Percentiles rank a stretch among this genome's conserved stretches.
These are phyloP conservation scores for Wickerhamiella kurtzmanii DNA, from an alignment of 805 yeast genomes.

Conservation along the genomic window DNA sequence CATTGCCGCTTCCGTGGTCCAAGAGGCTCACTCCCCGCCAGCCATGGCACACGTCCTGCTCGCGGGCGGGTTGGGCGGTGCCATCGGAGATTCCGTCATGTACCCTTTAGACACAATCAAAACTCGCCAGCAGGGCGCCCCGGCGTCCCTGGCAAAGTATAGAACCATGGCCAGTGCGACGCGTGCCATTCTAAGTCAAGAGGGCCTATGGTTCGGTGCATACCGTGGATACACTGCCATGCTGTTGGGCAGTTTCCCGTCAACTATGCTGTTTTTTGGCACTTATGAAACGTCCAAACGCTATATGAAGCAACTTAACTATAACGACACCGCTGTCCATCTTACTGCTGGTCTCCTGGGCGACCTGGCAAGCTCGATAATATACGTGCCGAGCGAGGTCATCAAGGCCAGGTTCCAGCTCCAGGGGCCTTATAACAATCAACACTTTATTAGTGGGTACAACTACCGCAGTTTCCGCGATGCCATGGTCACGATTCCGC, in stretches of 20 bases:
- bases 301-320: conserved; percentile 44
- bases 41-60: conserved; percentile 31
- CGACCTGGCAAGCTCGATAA: conserved; percentile 74
- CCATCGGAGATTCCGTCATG: conserved; percentile 84
- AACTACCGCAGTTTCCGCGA: conserved; percentile 64
- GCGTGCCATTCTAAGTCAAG: conserved; percentile 59
- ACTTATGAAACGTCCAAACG: conserved; percentile 79
- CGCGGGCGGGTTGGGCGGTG: conserved; percentile 94
- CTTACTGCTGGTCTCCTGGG: conserved; percentile 85
- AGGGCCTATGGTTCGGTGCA: conserved; percentile 72
- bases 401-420: conserved; percentile 83
- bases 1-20: not conserved
- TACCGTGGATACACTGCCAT: conserved; percentile 93
- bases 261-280: conserved; percentile 87
- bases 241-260: conserved; percentile 73
- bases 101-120: conserved; percentile 94
- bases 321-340: conserved; percentile 71
- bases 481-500: conserved; percentile 53
- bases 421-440: conserved; percentile 79
- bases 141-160: conserved; percentile 41
- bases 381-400: conserved; percentile 93
- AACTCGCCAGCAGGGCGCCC: conserved; percentile 93
- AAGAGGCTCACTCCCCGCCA: conserved; percentile 8
- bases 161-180: conserved; percentile 65
- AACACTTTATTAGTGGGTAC: conserved; percentile 67